These are phyloP conservation scores for Nemania sp. DNA, from an alignment of 2,329 filamentous ascomycete species.

Conservation along the genomic window DNA sequence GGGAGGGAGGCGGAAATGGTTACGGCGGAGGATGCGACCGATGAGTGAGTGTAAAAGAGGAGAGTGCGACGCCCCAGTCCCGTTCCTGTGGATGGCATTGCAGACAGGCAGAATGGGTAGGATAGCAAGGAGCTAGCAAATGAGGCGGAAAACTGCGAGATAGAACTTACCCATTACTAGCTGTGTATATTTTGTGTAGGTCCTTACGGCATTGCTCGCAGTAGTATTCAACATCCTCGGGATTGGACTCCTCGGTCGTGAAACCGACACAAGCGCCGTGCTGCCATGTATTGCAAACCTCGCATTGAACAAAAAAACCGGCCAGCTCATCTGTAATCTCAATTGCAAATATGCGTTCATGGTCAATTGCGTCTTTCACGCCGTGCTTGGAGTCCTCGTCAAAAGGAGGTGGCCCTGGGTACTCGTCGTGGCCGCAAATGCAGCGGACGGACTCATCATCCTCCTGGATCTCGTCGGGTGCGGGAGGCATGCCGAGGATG, in stretches of 20 bases:
- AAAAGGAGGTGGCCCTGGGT: slow-evolving; percentile 82
- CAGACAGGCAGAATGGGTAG: background rate
- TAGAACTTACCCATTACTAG: slow-evolving; percentile 82
- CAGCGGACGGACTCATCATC: slow-evolving; percentile 97
- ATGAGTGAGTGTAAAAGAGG: background rate
- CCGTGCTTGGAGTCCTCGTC: slow-evolving; percentile 65
- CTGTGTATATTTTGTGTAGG: slow-evolving; percentile 84
- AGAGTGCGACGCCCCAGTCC: background rate
- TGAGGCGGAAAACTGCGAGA: slow-evolving; percentile 25
- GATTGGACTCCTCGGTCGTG: slow-evolving; percentile 90
- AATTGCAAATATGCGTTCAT: slow-evolving; percentile 69
- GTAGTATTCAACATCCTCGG: slow-evolving; percentile 86
- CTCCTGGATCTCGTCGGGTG: slow-evolving; percentile 78
- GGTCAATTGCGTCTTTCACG: slow-evolving; percentile 68
- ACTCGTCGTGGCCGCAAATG: slow-evolving; percentile 93
- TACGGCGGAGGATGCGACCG: slow-evolving; percentile 22
- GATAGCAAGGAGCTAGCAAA: background rate
- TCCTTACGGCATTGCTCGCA: slow-evolving; percentile 95
- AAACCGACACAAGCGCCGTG: slow-evolving; percentile 98
- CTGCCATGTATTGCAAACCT: slow-evolving; percentile 98
- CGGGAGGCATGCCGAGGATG: slow-evolving; percentile 59
- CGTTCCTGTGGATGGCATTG: background rate
- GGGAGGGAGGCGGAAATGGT: slow-evolving; percentile 21
- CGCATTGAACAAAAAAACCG: slow-evolving; percentile 97
- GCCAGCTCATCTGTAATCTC: slow-evolving; percentile 85